Conservation (phyloP, 441 rosid genomes). For the Mallotus repandus region DNA sequence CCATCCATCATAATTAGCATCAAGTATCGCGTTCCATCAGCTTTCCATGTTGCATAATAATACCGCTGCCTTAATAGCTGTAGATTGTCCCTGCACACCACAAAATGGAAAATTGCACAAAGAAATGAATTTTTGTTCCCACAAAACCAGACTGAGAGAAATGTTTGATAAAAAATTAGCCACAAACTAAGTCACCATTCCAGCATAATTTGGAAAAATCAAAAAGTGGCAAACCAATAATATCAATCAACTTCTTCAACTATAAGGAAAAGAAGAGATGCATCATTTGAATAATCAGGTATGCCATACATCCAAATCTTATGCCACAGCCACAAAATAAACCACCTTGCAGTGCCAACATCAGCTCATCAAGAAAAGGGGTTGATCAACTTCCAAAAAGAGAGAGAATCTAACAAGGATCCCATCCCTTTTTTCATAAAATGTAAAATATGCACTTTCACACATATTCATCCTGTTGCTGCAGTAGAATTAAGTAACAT, state of each 20-base stretch:
- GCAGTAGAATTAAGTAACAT: background rate
- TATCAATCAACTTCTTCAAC: background rate
- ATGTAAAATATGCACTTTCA: constrained; percentile 2
- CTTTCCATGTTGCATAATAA: constrained; percentile 99
- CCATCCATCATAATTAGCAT: constrained; percentile 92
- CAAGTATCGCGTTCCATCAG: constrained; percentile 99
- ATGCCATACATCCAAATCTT: background rate
- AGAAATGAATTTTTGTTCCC: background rate
- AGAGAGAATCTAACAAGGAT: background rate
- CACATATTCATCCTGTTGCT: background rate
- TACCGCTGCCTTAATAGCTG: constrained; percentile 94
- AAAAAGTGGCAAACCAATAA: background rate
- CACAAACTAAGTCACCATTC: background rate
- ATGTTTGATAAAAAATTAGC: background rate
- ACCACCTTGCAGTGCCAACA: background rate
- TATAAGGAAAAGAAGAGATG: background rate
- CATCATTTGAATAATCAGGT: background rate
- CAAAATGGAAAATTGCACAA: constrained; percentile 16
- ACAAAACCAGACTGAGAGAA: constrained; percentile 3
- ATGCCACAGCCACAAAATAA: background rate
- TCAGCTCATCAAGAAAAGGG: background rate
- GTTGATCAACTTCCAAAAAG: background rate
- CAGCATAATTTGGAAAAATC: background rate
- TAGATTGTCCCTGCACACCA: constrained; percentile 72
- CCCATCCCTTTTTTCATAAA: background rate